These are phyloP conservation scores for Penicillium occitanis DNA, from an alignment of 2,329 filamentous ascomycete species.

Conservation along the genomic window DNA sequence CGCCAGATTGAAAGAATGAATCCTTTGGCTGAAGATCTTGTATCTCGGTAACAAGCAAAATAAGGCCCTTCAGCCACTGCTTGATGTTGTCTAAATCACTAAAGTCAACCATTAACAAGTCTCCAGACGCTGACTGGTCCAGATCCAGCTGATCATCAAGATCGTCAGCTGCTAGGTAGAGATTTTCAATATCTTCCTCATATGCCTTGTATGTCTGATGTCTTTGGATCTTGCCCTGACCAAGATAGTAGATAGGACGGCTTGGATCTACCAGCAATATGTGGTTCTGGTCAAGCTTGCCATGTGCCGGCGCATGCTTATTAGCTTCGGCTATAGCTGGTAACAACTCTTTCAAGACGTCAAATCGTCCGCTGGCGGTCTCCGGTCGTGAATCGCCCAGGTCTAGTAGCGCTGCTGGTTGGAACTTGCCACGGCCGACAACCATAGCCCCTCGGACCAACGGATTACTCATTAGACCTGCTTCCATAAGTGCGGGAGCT, in stretches of 20 bases:
- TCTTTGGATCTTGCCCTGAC: not conserved
- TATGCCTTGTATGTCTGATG: not conserved
- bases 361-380: not conserved
- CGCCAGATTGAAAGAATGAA: not conserved
- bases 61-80: not conserved
- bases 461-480: not conserved
- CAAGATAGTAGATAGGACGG: not conserved
- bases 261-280: not conserved
- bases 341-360: not conserved
- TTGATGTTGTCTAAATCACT: not conserved
- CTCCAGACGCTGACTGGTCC: not conserved
- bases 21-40: not conserved
- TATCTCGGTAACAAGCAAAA: not conserved
- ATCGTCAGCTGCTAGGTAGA: not conserved
- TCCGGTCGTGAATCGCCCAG: not conserved
- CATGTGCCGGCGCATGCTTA: not conserved
- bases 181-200: not conserved
- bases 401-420: not conserved
- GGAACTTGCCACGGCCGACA: not conserved
- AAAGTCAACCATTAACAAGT: not conserved
- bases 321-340: not conserved
- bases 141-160: not conserved
- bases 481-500: not conserved
- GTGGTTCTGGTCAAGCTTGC: not conserved
- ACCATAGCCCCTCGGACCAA: not conserved